These are phyloP conservation scores for Pseudevernia furfuracea DNA, from an alignment of 495 filamentous ascomycete species.

Conservation along the genomic window DNA sequence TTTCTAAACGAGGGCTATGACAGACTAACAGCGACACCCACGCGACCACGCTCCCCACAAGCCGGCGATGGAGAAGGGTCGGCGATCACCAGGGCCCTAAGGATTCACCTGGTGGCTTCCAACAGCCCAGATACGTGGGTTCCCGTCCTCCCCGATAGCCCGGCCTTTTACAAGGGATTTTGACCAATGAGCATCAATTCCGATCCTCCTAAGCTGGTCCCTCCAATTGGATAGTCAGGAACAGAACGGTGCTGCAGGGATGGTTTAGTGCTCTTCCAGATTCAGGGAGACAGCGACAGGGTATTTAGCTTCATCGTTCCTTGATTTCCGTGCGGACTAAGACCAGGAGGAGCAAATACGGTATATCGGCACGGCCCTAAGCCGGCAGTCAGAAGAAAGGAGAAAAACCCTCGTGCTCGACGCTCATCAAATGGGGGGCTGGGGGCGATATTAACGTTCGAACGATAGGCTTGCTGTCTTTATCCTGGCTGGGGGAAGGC, in stretches of 20 bases:
- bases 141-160: slow-evolving; percentile 21
- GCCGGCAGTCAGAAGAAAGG: slow-evolving; percentile 15
- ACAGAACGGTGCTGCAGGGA: slow-evolving; percentile 17
- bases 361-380: slow-evolving; percentile 15
- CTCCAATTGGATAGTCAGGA: slow-evolving; percentile 27
- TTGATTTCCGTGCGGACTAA: not conserved
- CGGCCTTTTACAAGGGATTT: slow-evolving; percentile 4
- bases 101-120: not conserved
- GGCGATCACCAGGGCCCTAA: not conserved
- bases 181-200: slow-evolving; percentile 14
- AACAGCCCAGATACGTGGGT: slow-evolving; percentile 8
- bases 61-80: not conserved
- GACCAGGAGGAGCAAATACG: slow-evolving; percentile 7
- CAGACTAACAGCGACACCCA: not conserved
- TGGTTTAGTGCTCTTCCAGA: slow-evolving; percentile 11
- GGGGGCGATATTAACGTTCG: slow-evolving; percentile 6
- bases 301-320: slow-evolving; percentile 4
- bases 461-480: not conserved
- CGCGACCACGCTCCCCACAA: not conserved
- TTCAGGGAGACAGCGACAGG: slow-evolving; percentile 8
- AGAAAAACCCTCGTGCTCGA: not conserved
- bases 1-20: not conserved
- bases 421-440: not conserved
- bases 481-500: not conserved
- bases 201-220: slow-evolving; percentile 6